Conservation (phyloP, 495 filamentous ascomycete genomes). For the Talaromyces proteolyticus region DNA sequence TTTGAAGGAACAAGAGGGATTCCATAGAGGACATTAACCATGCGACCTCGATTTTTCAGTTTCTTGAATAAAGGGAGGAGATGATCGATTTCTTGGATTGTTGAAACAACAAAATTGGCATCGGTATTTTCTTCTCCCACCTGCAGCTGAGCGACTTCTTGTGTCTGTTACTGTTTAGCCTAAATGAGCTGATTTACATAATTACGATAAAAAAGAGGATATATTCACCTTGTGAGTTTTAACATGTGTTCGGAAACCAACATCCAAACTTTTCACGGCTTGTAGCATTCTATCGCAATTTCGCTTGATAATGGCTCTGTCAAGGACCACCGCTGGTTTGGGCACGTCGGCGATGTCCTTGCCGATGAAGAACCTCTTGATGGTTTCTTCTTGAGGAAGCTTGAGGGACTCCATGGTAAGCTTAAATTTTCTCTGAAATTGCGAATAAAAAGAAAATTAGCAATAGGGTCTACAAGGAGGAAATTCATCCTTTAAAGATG, state of each 20-base stretch:
- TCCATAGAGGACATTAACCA: constrained; percentile 68
- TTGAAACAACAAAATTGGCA: constrained; percentile 72
- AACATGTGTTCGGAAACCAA: constrained; percentile 75
- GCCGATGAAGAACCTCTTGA: constrained; percentile 59
- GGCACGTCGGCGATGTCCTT: constrained; percentile 54
- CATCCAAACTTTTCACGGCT: constrained; percentile 47
- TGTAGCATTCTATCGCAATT: constrained; percentile 75
- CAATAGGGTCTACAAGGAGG: too few species aligned
- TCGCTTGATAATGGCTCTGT: constrained; percentile 56
- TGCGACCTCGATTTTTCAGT: constrained; percentile 40
- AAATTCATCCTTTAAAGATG: too few species aligned
- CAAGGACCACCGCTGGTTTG: constrained; percentile 65
- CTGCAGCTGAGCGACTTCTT: constrained; percentile 68
- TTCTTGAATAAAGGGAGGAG: constrained; percentile 57
- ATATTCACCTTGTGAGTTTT: constrained; percentile 75
- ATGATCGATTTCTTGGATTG: constrained; percentile 68
- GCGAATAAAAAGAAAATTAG: too few species aligned
- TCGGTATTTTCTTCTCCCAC: constrained; percentile 46
- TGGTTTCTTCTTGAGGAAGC: too few species aligned
- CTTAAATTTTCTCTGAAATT: too few species aligned
- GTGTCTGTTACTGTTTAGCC: constrained; percentile 46
- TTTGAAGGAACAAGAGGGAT: constrained; percentile 64
- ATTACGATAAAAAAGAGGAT: too few species aligned
- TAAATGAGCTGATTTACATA: too few species aligned
- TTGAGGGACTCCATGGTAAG: too few species aligned